A percentile compares a stretch with the other conserved stretches of the same genome.
phyloP scores from a whole-genome alignment of 495 filamentous ascomycete genomes.

The Cudoniella acicularis region DNA sequence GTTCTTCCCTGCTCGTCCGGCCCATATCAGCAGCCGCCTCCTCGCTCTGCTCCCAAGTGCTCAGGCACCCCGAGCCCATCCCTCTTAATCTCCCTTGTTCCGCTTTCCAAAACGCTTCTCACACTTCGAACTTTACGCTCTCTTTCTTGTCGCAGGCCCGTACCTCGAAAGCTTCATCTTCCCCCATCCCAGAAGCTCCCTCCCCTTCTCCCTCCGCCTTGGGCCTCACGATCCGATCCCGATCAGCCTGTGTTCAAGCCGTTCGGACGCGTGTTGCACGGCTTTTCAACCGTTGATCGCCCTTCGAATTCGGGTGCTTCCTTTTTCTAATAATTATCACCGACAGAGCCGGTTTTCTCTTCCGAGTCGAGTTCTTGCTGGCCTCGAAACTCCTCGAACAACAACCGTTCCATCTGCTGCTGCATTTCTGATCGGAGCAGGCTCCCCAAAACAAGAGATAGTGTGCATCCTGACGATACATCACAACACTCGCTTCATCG shows the following conservation, averaged over 20 bases:
- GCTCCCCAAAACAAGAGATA: conserved; percentile 18
- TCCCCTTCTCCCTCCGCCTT: neutral
- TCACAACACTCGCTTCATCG: conserved; percentile 25
- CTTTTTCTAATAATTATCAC: conserved; percentile 21
- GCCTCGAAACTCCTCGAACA: conserved; percentile 30
- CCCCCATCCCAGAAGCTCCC: conserved; percentile 11
- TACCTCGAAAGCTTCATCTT: conserved; percentile 26
- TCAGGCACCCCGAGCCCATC: conserved; percentile 3
- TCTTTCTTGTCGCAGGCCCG: conserved; percentile 29
- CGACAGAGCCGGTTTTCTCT: conserved; percentile 21
- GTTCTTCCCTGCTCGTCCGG: neutral
- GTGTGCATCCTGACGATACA: conserved; percentile 17
- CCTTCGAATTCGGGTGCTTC: conserved; percentile 18
- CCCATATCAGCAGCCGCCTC: neutral
- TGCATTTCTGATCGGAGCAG: conserved; percentile 28
- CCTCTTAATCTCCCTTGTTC: conserved; percentile 25
- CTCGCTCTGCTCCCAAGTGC: neutral
- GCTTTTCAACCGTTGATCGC: conserved; percentile 14
- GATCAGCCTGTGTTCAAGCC: neutral
- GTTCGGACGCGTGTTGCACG: conserved; percentile 2
- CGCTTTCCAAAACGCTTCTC: conserved; percentile 27
- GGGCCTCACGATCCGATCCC: neutral
- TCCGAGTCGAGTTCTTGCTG: conserved; percentile 32
- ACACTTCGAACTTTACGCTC: conserved; percentile 21
- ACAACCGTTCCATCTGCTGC: conserved; percentile 23